Base-by-base conservation (phyloP, 129 eudicot species). In the Arctium lappa region DNA sequence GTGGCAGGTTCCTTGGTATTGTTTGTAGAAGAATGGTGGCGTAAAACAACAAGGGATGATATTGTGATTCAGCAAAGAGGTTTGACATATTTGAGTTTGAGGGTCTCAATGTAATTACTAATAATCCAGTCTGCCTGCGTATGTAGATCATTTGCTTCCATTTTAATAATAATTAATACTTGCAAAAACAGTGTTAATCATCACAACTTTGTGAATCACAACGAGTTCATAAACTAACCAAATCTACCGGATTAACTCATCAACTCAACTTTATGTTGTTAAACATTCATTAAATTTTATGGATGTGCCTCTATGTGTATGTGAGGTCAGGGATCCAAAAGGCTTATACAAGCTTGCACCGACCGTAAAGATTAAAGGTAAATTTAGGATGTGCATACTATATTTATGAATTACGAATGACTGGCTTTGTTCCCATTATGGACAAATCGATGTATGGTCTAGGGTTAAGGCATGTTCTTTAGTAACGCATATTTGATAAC, bases 331-430 rank as follows among this genome's bases (percentile, higher is more conserved):
- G 91, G 99, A 95, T 80, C 91, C 99, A 5, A 95, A 95, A 86
- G 99, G 99, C 29, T 82, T 95, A 86, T 95, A 95, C 89, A 95
- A 93, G 88, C 90, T 93, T 77, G 98, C 99, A 79, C 87, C 98
- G 79, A 97, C 95, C 36, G 97, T 97, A 80, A 91, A 95, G 84
- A 91, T 95, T n/a, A n/a, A n/a, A n/a, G n/a, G n/a, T n/a, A n/a
- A n/a, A n/a, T n/a, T n/a, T n/a, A n/a, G n/a, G n/a, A n/a, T n/a
- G n/a, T n/a, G n/a, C n/a, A n/a, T n/a, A n/a, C n/a, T n/a, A n/a
- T n/a, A n/a, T n/a, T n/a, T n/a, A n/a, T n/a, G n/a, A n/a, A n/a
- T n/a, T n/a, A n/a, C n/a, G n/a, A n/a, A n/a, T n/a, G n/a, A n/a
- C 30, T 30, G 65, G 65, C 65, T 16, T 73, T 73, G 72, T 30